Evolutionary conservation across 176 grass and related monocot genomes (phyloP), one percentile per base, ranked within the genome.

Genomic region (Aegilops speltoides): DNA sequence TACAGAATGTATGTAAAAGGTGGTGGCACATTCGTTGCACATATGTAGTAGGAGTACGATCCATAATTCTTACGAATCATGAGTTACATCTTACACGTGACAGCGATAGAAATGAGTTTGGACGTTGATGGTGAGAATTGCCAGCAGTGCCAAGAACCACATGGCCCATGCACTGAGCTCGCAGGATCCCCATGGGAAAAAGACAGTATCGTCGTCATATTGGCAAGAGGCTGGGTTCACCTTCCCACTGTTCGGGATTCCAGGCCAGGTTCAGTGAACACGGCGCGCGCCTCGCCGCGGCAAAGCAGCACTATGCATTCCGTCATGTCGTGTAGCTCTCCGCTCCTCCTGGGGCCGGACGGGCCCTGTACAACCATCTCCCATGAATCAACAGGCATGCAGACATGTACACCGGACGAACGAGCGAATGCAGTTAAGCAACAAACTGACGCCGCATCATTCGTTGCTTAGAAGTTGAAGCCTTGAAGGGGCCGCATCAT

Each of bases 181-280:
- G 22, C 32, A 36, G 46, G 19, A 19, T 19, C 36, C 54, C 45
- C 20, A 25, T 9, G 38, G 17, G 87, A 73, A 73, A 79, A 28
- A 1, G 76, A 65, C 34, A 29, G 29, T 29, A 29, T 1, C 20
- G 7, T 13, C 17, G 34, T 16, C 10, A 38, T 38, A 38, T 43
- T 32, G 50, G 12, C 0, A 82, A 54, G 50, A 54, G 50, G 50
- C 16, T 65, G 0, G 19, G 41, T 37, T 19, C 80, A 68, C 75
- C 80, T 66, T 80, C 75, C 84, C 75, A 48, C 4, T n/a, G 41
- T 60, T 74, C 0, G 14, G 41, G 67, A 64, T 17, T 79, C 56
- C 56, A 10, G 71, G 26, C 57, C 56, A 90, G 84, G 66, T 87
- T 74, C 89, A 83, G n/a, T 75, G 89, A 79, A 83, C 68, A 12